phyloP scores from a whole-genome alignment of 805 yeast species.

The Yarrowia divulgata region DNA sequence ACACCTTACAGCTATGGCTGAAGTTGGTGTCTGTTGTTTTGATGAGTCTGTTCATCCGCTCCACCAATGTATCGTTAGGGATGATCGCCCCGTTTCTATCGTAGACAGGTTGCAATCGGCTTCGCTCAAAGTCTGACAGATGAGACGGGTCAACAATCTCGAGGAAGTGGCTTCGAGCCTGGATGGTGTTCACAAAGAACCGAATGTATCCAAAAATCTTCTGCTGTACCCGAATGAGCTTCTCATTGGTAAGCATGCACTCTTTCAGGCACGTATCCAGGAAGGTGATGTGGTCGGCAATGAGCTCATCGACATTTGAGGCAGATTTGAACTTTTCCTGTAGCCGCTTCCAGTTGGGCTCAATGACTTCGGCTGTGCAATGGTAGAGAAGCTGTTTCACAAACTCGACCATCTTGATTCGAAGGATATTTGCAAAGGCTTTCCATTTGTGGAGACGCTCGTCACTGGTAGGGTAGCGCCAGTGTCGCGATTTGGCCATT shows the following conservation, averaged over 20 bases:
- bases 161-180: constrained; percentile 43
- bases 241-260: constrained; percentile 68
- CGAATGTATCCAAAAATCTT: constrained; percentile 54
- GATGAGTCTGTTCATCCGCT: constrained; percentile 47
- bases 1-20: constrained; percentile 54
- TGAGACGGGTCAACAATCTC: constrained; percentile 47
- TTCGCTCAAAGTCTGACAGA: constrained; percentile 41
- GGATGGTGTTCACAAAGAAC: constrained; percentile 46
- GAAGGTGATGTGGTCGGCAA: constrained; percentile 59
- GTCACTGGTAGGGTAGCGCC: constrained; percentile 61
- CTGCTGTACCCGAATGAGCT: constrained; percentile 55
- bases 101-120: constrained; percentile 40
- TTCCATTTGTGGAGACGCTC: constrained; percentile 59
- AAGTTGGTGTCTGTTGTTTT: constrained; percentile 51
- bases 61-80: constrained; percentile 45
- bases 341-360: constrained; percentile 59
- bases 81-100: constrained; percentile 44
- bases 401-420: constrained; percentile 62
- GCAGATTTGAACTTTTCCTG: constrained; percentile 46
- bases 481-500: constrained; percentile 65
- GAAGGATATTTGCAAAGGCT: constrained; percentile 47
- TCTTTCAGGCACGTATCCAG: constrained; percentile 70
- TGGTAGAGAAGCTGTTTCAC: constrained; percentile 63
- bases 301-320: constrained; percentile 55
- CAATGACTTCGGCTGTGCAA: constrained; percentile 65